Evolutionary conservation across 495 filamentous ascomycete species (phyloP), one percentile per base, ranked within the genome.

Genomic region (Penicillium samsonianum): DNA sequence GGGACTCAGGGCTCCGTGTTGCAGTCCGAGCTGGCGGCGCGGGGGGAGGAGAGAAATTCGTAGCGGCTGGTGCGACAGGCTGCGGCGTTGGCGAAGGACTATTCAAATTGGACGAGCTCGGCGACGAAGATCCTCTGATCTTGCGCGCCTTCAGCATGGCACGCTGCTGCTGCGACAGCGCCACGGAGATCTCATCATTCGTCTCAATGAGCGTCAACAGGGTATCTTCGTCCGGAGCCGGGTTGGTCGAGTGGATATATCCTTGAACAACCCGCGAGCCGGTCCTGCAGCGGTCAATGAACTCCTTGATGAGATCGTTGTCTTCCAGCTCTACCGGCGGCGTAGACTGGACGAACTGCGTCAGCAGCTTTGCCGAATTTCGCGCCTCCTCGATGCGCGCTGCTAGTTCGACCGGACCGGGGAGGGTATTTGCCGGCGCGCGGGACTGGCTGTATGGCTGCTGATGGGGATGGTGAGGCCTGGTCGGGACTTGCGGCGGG

Each of bases 181-280:
- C 85, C 17, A 87, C 82, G 23, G 86, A 85, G 19, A 98, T 78
- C 65, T 91, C 86, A 64, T 98, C 95, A 67, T 95, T 96, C 37
- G 91, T 93, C 72, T 98, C 92, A 67, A 99, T 96, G 45, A 99
- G 74, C 19, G 86, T 92, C 58, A 91, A 83, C 71, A 99, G 84
- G 1, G 94, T 98, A 64, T 96, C 89, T 67, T 93, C 91, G 65
- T 99, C 94, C 4, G 92, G 92, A 1, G 84, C 63, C 0, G 93
- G 93, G 62, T 87, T 81, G 17, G 87, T 85, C 44, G 85, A 81
- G 35, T 86, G 75, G 74, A 98, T 96, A 73, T 96, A 98, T 20
- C 74, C 78, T 59, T 95, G 90, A 53, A 99, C 83, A 56, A 85
- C 86, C 31, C 87, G 82, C 14, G 86, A 86, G 0, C 94, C 92